Evolutionary conservation across 31 red algal species (phyloP), one percentile per base, ranked within the genome.

Genomic region (Endocladia muricata): DNA sequence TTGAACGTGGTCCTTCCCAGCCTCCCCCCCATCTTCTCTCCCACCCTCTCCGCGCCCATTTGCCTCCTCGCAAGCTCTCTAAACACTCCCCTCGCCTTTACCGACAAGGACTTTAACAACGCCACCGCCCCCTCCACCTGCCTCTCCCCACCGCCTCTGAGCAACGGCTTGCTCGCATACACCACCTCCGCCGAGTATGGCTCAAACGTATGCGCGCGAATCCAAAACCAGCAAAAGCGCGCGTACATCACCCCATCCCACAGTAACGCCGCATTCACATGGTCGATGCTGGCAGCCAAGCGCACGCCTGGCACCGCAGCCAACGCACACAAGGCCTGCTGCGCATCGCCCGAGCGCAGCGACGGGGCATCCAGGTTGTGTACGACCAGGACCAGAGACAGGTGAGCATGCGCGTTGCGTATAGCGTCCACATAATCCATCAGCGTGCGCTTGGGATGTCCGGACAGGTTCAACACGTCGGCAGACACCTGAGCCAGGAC

Each of bases 281-380:
- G 96, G 48, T 98, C 96, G 6, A 98, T 61, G 30, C 86, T 92
- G 19, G 96, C 96, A 25, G 85, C 59, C 3, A 98, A 33, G 1
- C 48, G 72, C 25, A 98, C 61, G 21, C 47, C 37, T 6, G 79
- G 62, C 9, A 88, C 54, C 1, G 73, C 35, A 22, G 78, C 70
- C 1, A 98, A 74, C 49, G 32, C 58, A 22, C 77, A 49, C 23
- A 98, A 61, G 21, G 79, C 81, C 35, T 63, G 57, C 67, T 98
- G 96, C 36, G 48, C 61, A 21, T 94, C 91, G 11, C 40, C 37
- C 30, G 85, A 82, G 3, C 82, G 63, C 29, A 98, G 41, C 5
- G 76, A 61, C 11, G 81, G 39, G 40, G 91, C 96, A 37, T 98
- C 96, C 25, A 98, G 88, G 59, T 89, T 98, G 79, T 98, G 96